Evolutionary conservation across 768 basidiomycete genomes (phyloP), one percentile per base, ranked within the genome.

Genomic region (Mycena metata): DNA sequence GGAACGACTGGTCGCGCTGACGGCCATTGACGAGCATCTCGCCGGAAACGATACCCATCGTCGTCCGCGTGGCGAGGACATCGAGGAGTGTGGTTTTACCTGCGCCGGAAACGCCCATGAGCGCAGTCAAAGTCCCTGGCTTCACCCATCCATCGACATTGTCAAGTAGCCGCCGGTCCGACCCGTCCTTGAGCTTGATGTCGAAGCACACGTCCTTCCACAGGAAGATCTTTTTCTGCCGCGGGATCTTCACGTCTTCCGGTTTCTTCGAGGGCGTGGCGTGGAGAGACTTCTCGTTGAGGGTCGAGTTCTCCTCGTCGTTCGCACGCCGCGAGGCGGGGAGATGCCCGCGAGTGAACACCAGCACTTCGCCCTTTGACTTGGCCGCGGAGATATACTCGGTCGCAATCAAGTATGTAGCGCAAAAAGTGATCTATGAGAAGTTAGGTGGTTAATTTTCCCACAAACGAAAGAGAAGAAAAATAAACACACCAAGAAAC

Each of bases 121-220:
- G 77, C 3, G 86, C 86, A 0, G 84, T 86, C 41, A 86, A 75
- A 24, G 81, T 85, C 1, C 87, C 86, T 2, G 88, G 86, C 46
- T 81, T 80, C 60, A 86, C 84, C 69, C 83, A 87, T 7, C 86
- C 85, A 47, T 81, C 82, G 19, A 87, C 80, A 56, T 83, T 75
- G 71, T 86, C 80, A 24, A 87, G 78, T 0, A 87, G 54, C 13
- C 70, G 75, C 35, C 74, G 35, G 17, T 71, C 65, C 19, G 73
- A 60, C 0, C 64, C 59, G 13, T 76, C 77, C 41, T 74, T 74
- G 50, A 78, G 72, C 63, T 72, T 75, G 64, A 78, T 75, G 68
- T 79, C 81, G 70, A 85, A 86, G 76, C 80, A 80, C 2, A 82
- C 74, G 55, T 80, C 75, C 56, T 81, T 77, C 84, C 85, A 88